A percentile compares a stretch with the other conserved stretches of the same genome.
These are phyloP conservation scores for Olyra latifolia DNA, from an alignment of 176 grass and related monocot species.

Conservation along the genomic window DNA sequence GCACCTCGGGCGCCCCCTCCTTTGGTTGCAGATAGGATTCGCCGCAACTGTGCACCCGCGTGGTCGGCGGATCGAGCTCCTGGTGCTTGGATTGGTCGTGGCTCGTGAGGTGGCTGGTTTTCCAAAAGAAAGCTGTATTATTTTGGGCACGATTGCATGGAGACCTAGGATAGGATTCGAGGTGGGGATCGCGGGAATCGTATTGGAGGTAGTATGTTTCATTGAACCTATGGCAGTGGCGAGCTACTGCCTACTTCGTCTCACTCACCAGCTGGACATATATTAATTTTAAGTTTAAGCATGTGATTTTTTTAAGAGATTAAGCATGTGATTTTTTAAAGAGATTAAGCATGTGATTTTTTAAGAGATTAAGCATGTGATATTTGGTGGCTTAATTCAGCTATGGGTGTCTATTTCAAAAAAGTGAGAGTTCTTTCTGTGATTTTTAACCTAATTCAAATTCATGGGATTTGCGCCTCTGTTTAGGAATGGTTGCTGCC, in stretches of 20 bases:
- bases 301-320: neutral
- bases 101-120: neutral
- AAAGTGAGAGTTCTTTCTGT: neutral
- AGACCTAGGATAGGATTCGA: constrained; percentile 10
- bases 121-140: neutral
- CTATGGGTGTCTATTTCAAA: neutral
- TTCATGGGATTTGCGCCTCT: constrained; percentile 17
- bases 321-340: neutral
- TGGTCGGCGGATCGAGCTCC: neutral
- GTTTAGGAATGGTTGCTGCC: neutral
- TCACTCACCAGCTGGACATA: neutral
- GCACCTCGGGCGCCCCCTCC: neutral
- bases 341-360: neutral
- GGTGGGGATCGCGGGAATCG: neutral
- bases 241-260: constrained; percentile 8
- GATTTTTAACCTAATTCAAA: neutral
- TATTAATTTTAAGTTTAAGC: neutral
- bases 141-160: neutral
- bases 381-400: constrained; percentile 1
- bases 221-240: constrained; percentile 5
- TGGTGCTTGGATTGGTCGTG: constrained; percentile 16
- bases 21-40: constrained; percentile 27
- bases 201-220: neutral
- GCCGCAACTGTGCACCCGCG: neutral
- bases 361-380: neutral